Base-by-base conservation (phyloP, 208 protist species). In the Trypanosoma conorhini region DNA sequence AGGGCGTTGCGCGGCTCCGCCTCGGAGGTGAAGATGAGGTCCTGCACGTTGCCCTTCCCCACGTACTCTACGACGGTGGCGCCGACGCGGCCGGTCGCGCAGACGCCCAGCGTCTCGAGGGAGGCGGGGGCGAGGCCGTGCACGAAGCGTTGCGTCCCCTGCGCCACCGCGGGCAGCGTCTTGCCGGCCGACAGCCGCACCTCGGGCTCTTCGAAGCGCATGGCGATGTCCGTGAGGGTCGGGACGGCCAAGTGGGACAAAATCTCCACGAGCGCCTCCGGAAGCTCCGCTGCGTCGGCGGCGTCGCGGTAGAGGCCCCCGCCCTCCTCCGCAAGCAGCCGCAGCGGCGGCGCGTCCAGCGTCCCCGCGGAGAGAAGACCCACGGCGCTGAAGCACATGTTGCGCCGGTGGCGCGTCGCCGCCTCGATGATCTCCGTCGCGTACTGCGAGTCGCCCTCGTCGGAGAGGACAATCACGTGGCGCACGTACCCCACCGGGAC, bases 381-480 rank as follows among this genome's bases (percentile, higher is more conserved):
- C 17, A 95, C 74, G 57, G 80, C 78, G 74, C 82, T 86, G 28
- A 95, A 83, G 24, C 86, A 70, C 24, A 72, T 67, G 13, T 72
- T 80, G n/a, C 61, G 61, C 28, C 48, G 33, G 44, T 72, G 50
- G 40, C 13, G 66, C 12, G 72, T 48, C 3, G 64, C 82, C 5
- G 71, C 68, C 42, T 70, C 63, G 19, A 89, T 70, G 63, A 86
- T 73, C 38, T 79, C 60, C 5, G 76, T 70, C n/a, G 67, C 72
- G 42, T 72, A 42, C 62, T 54, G 15, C n/a, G 51, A 26, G 31
- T 68, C 70, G 5, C 70, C 77, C 21, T 74, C 78, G 73, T 93
- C 87, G 13, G 86, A 81, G 40, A 96, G 40, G 13, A 93, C 28
- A 30, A 96, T 62, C 24, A 93, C 62, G 73, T 91, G 79, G 19